Percentiles rank a stretch among this genome's conserved stretches.
phyloP scores from a whole-genome alignment of 2,329 filamentous ascomycete genomes.

The Seiridium cupressi region DNA sequence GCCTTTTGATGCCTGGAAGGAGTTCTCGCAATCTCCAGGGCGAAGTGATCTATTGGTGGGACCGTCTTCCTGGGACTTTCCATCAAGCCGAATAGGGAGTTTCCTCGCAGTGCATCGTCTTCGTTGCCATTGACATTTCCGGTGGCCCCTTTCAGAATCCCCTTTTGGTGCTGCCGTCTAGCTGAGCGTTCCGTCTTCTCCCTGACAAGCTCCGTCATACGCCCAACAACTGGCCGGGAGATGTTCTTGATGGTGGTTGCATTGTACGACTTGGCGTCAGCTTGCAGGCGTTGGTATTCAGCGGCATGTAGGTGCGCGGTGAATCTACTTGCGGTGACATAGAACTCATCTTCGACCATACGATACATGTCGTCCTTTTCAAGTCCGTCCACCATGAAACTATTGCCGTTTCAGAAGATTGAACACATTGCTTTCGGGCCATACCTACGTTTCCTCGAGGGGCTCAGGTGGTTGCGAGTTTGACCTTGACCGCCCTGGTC shows the following conservation, averaged over 20 bases:
- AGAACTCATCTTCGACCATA: conserved; percentile 83
- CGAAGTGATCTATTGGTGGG: conserved; percentile 16
- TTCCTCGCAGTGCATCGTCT: conserved; percentile 22
- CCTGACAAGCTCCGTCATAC: conserved; percentile 33
- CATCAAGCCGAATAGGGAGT: conserved; percentile 41
- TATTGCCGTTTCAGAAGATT: conserved; percentile 19
- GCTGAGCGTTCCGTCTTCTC: conserved; percentile 32
- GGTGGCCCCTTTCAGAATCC: conserved; percentile 17
- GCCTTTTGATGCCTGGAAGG: not conserved
- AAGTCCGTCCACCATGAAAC: conserved; percentile 64
- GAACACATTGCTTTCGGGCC: no score
- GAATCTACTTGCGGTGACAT: conserved; percentile 64
- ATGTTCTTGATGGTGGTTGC: conserved; percentile 49
- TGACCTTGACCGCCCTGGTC: not conserved
- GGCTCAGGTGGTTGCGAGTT: not conserved
- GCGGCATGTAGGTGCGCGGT: conserved; percentile 75
- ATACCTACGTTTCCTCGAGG: conserved; percentile 4
- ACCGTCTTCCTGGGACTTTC: conserved; percentile 35
- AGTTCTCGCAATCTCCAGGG: not conserved
- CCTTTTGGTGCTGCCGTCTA: conserved; percentile 33
- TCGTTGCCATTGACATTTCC: conserved; percentile 27
- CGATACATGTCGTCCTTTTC: conserved; percentile 70
- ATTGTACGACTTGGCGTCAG: conserved; percentile 52
- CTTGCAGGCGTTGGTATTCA: conserved; percentile 70
- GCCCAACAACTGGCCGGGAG: conserved; percentile 48